Evolutionary conservation across 1,139 yeast genomes (phyloP).

Genomic region (Martiniozyma asiatica): DNA sequence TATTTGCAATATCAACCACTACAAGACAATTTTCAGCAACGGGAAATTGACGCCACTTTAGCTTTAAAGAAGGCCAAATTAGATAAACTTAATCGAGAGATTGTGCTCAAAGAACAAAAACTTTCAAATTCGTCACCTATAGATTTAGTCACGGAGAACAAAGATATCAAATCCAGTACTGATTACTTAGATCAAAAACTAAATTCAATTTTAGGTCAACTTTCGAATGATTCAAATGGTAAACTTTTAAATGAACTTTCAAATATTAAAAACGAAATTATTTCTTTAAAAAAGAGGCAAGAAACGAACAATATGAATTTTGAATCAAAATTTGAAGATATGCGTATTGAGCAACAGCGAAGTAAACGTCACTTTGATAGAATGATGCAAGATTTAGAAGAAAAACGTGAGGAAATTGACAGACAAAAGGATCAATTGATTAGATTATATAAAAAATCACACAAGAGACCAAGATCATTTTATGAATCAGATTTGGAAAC

Average conservation of each 20-base stretch:
- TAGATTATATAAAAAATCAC: constrained; percentile 5
- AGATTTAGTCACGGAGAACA: constrained; percentile 4
- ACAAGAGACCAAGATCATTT: constrained; percentile 1
- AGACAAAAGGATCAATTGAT: constrained; percentile 10
- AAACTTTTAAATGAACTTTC: constrained; percentile 12
- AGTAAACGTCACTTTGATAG: constrained; percentile 15
- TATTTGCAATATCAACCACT: no score
- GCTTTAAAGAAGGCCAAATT: constrained; percentile 3
- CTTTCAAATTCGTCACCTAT: no score
- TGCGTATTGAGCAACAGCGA: constrained; percentile 17
- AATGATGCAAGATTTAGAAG: constrained; percentile 14
- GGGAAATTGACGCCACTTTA: constrained; percentile 2
- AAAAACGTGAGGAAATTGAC: constrained; percentile 16
- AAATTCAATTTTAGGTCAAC: constrained; percentile 11
- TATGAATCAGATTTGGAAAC: no score
- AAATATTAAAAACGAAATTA: constrained; percentile 14
- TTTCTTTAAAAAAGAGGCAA: constrained; percentile 15
- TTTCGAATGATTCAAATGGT: constrained; percentile 10
- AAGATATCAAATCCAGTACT: constrained; percentile 3
- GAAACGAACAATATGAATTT: constrained; percentile 16
- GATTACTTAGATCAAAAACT: constrained; percentile 10
- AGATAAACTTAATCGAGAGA: constrained; percentile 3
- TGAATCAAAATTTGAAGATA: constrained; percentile 18
- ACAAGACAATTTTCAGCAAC: no score
- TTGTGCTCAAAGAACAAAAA: constrained; percentile 2